Evolutionary conservation across 2,329 filamentous ascomycete genomes (phyloP), one percentile per base, ranked within the genome.

Genomic region (Paraconiothyrium sp.): DNA sequence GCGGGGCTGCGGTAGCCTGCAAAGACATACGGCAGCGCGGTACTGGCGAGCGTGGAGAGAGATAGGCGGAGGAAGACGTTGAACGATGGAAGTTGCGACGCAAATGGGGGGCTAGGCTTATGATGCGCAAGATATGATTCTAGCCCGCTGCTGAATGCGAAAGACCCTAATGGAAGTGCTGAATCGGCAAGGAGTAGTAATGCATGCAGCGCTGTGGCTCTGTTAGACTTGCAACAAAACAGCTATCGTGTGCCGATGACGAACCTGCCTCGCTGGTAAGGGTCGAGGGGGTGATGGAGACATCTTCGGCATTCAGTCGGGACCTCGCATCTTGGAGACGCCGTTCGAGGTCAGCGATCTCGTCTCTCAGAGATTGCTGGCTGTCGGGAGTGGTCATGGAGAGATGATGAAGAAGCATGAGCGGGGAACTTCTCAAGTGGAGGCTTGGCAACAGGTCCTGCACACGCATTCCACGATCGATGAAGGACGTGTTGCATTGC

Each of bases 81-180:
- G 78, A 93, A 91, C 24, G 84, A 83, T 11, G 74, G 64, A 10
- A 76, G 51, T 61, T 77, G 75, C 9, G 75, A 75, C 2, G 72
- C 67, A 20, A 68, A 70, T 22, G 74, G 68, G 51, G 66, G 68
- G 13, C 69, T 71, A 2, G 72, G 72, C 62, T 78, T 81, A 67
- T 83, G 83, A 81, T 95, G 92, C 3, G 90, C 89, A 20, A 94
- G 87, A 77, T 90, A 94, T 44, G 92, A 94, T 80, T 95, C 92
- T 16, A 95, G 85, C 3, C 92, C 92, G 68, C 88, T 91, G 82
- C 89, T 92, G 82, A 94, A 95, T 71, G 92, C 92, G 80, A 95
- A 95, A n/a, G 92, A 92, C 60, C 92, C 92, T 0, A 95, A 84
- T 0, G 92, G 92, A 2, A 95, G 86, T 14, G 91, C 91, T 1